phyloP scores from a whole-genome alignment of 805 yeast genomes.

The Yamadazyma tumulicola region DNA sequence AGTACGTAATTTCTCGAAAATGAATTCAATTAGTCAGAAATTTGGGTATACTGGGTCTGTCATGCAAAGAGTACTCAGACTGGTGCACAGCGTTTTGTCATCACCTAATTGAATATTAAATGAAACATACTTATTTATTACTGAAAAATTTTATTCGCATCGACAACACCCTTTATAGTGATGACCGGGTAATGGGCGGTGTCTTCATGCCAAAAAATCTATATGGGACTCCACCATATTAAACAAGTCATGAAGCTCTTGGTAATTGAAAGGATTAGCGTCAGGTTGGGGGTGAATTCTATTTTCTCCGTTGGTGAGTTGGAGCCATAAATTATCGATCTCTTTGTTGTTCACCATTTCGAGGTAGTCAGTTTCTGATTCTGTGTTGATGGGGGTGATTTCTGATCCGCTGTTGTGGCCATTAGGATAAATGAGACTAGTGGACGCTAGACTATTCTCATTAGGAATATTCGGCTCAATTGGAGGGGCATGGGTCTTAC shows the following conservation, averaged over 20 bases:
- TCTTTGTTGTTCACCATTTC: constrained; percentile 23
- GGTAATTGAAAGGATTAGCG: not conserved
- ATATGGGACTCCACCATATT: not conserved
- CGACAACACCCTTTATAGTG: constrained; percentile 1
- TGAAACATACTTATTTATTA: not conserved
- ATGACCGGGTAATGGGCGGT: constrained; percentile 1
- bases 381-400: constrained; percentile 1
- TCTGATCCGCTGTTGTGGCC: constrained; percentile 1
- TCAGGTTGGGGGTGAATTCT: constrained; percentile 11
- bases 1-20: no score
- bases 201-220: not conserved
- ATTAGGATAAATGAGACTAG: not conserved
- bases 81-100: constrained; percentile 53
- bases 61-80: constrained; percentile 48
- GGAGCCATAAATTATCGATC: constrained; percentile 35
- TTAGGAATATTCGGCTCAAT: not conserved
- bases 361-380: constrained; percentile 7
- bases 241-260: constrained; percentile 2
- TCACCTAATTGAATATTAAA: constrained; percentile 22
- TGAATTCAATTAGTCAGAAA: constrained; percentile 32
- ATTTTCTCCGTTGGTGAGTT: constrained; percentile 16
- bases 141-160: constrained; percentile 3
- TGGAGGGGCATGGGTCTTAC: not conserved
- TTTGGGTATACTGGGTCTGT: constrained; percentile 47
- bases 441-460: not conserved